Evolutionary conservation across 352 stramenopile species (phyloP).

Genomic region (Pythium brachiatum): DNA sequence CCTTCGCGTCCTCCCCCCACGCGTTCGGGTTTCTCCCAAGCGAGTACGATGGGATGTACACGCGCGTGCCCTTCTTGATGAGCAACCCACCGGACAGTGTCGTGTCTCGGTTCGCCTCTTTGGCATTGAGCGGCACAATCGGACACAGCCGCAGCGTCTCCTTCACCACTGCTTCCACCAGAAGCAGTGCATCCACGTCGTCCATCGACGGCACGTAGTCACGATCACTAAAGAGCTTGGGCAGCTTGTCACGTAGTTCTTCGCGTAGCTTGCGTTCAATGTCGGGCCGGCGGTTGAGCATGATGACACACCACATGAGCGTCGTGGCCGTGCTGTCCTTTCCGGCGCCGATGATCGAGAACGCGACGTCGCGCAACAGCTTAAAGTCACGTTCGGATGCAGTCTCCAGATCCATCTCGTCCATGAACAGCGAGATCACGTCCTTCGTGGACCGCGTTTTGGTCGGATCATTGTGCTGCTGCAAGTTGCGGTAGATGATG

Average conservation of each 20-base stretch:
- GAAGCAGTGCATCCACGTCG: neutral
- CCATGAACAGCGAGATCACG: conserved; percentile 36
- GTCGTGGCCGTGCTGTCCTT: conserved; percentile 66
- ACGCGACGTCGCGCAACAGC: conserved; percentile 63
- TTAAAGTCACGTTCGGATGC: conserved; percentile 22
- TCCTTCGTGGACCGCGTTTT: conserved; percentile 17
- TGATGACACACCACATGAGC: conserved; percentile 70
- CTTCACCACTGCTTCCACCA: conserved; percentile 26
- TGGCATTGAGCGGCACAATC: conserved; percentile 33
- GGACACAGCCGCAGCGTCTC: conserved; percentile 41
- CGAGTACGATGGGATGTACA: conserved; percentile 34
- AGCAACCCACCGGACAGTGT: conserved; percentile 37
- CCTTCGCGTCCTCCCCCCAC: conserved; percentile 31
- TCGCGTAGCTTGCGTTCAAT: conserved; percentile 23
- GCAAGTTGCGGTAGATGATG: conserved; percentile 37
- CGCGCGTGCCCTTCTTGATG: conserved; percentile 25
- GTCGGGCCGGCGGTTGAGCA: conserved; percentile 57
- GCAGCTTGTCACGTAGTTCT: conserved; percentile 9
- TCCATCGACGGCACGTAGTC: conserved; percentile 16
- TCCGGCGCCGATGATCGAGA: conserved; percentile 72
- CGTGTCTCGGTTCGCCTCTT: conserved; percentile 29
- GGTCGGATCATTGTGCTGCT: neutral
- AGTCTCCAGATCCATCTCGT: conserved; percentile 30
- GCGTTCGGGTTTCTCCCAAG: conserved; percentile 28
- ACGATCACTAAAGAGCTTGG: conserved; percentile 7